Percentiles rank a stretch among this genome's conserved stretches.
phyloP scores from a whole-genome alignment of 257 asterid species.

The Primulina tabacum region DNA sequence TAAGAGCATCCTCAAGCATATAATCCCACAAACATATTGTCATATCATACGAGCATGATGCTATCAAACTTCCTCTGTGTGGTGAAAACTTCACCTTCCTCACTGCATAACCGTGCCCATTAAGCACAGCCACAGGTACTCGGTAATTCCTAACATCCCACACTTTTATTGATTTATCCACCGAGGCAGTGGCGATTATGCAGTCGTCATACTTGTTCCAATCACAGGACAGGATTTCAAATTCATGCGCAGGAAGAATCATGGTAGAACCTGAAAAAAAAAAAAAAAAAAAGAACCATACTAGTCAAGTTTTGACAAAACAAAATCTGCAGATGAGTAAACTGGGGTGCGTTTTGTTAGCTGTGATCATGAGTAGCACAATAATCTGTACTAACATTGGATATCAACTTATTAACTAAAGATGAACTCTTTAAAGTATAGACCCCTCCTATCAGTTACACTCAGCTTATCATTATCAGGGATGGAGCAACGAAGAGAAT shows the following conservation, averaged over 20 bases:
- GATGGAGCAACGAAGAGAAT: too few relatives aligned
- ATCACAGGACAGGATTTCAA: constrained; percentile 88
- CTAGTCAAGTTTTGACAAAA: constrained; percentile 3
- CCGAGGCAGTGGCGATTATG: constrained; percentile 88
- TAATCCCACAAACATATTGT: constrained; percentile 95
- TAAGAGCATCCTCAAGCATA: constrained; percentile 87
- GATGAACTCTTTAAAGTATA: too few relatives aligned
- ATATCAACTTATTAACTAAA: too few relatives aligned
- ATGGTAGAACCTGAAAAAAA: constrained; percentile 72
- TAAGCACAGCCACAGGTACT: constrained; percentile 81
- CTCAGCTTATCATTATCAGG: too few relatives aligned
- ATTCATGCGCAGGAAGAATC: constrained; percentile 94
- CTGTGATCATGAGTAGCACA: not conserved
- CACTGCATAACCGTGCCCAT: constrained; percentile 90
- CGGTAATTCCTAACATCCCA: constrained; percentile 94
- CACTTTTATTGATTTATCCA: constrained; percentile 83
- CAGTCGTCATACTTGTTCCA: constrained; percentile 97
- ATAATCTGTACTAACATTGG: not conserved
- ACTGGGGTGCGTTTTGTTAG: too few relatives aligned
- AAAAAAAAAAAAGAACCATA: not conserved
- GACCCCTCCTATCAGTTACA: too few relatives aligned
- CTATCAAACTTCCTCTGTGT: constrained; percentile 65
- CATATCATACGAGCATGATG: constrained; percentile 94
- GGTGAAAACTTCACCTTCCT: constrained; percentile 96
- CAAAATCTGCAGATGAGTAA: constrained; percentile 2